Conservation (phyloP, 805 yeast species). For the Yamadazyma philogaea region DNA sequence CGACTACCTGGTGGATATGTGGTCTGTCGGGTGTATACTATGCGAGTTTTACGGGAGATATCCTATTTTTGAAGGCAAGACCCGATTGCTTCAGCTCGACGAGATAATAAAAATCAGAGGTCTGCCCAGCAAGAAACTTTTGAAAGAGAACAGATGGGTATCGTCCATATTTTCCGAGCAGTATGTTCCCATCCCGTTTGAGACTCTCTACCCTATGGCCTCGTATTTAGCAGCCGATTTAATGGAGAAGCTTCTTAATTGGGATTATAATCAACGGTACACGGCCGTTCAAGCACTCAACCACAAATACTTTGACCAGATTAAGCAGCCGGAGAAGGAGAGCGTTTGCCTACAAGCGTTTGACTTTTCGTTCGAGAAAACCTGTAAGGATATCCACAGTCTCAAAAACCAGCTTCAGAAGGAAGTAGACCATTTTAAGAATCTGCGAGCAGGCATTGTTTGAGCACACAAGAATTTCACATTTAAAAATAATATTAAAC, state of each 20-base stretch:
- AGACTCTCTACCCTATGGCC: conserved; percentile 60
- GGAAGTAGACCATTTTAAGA: conserved; percentile 31
- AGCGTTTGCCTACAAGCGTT: conserved; percentile 49
- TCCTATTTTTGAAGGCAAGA: conserved; percentile 77
- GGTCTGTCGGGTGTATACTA: conserved; percentile 92
- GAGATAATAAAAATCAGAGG: conserved; percentile 73
- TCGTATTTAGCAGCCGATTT: conserved; percentile 49
- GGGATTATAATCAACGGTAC: conserved; percentile 59
- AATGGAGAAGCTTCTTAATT: conserved; percentile 52
- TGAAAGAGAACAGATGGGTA: conserved; percentile 31
- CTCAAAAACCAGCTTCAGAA: conserved; percentile 47
- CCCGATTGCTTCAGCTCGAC: conserved; percentile 65
- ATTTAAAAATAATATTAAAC: not conserved
- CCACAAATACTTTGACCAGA: conserved; percentile 52
- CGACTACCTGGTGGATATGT: conserved; percentile 72
- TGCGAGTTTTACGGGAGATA: conserved; percentile 79
- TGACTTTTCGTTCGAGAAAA: conserved; percentile 64
- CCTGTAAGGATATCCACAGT: conserved; percentile 21
- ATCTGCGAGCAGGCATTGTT: not conserved
- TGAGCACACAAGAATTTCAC: not conserved
- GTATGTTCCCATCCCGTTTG: conserved; percentile 45
- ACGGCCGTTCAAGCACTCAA: conserved; percentile 54
- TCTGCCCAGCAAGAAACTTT: conserved; percentile 52
- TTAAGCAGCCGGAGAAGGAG: conserved; percentile 58
- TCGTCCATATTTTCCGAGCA: conserved; percentile 35